phyloP scores from a whole-genome alignment of 345 rosid species.

The Syzygium grande region DNA sequence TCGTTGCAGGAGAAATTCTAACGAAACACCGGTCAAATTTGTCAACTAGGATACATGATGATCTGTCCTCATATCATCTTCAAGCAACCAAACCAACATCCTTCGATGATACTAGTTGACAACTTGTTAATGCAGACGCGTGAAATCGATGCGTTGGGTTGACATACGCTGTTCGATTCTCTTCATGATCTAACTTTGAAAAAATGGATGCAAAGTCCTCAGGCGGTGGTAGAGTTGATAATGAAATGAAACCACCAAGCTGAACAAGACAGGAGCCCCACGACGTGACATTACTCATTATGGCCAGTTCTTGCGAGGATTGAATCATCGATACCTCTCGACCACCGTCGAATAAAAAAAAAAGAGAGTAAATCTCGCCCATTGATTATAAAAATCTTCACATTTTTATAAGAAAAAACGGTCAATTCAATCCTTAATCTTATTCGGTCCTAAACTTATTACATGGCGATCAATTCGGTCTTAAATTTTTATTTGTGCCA shows the following conservation, averaged over 20 bases:
- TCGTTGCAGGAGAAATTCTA: too few relatives aligned
- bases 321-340: too few relatives aligned
- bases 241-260: neutral
- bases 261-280: neutral
- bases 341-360: neutral
- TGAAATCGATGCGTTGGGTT: neutral
- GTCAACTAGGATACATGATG: neutral
- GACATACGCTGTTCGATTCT: neutral
- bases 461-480: too few relatives aligned
- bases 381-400: neutral
- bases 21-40: neutral
- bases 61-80: neutral
- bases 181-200: neutral
- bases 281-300: neutral
- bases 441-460: too few relatives aligned
- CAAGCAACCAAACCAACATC: neutral
- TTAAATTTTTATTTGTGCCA: too few relatives aligned
- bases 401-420: too few relatives aligned
- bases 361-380: rapidly evolving
- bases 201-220: neutral
- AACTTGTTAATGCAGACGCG: neutral
- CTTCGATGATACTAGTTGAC: neutral
- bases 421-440: too few relatives aligned
- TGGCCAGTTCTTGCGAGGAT: neutral
- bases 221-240: neutral